Base-by-base conservation (phyloP, 2,329 filamentous ascomycete genomes). In the Paracamarosporium sp. region DNA sequence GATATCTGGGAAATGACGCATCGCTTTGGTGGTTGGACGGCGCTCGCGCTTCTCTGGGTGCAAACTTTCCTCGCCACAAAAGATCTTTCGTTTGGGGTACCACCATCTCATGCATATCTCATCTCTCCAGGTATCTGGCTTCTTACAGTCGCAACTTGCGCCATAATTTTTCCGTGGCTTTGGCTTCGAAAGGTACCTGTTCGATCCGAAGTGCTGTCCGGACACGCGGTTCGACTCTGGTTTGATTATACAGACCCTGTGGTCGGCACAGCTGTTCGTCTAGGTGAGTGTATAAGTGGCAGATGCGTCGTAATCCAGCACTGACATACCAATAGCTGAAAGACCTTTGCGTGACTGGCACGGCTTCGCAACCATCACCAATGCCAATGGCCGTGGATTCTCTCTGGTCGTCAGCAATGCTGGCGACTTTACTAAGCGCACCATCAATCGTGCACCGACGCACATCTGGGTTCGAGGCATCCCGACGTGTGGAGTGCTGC, bases 101-200 rank as follows among this genome's bases (percentile, higher is more conserved):
- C 66, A 7, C 55, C 65, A 5, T 66, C 66, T 11, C 55, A 63
- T 30, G 69, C 72, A 1, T 74, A 68, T 40, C 50, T 69, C 8
- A 57, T 51, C n/a, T 67, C 69, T 12, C 65, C 71, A 6, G 61
- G 66, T 1, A 84, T 94, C 71, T 95, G 90, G 89, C 85, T 92
- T 63, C 80, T 95, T 17, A 69, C 86, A 27, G 73, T 86, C 35
- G 86, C 88, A 46, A 91, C 90, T 1, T 72, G 83, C 45, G 86
- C 88, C 64, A 85, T 94, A 65, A 81, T 90, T 45, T 88, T 90
- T 54, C 90, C 92, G 0, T 96, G 92, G 91, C 70, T 90, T 1
- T 83, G 86, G 60, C 85, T 95, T 17, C 86, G 90, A 55, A 88
- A 86, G 64, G 86, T 92, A 27, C 76, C 81, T 8, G 88, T 94